Evolutionary conservation across 2,329 filamentous ascomycete species (phyloP).

Genomic region (Exophiala sp.): DNA sequence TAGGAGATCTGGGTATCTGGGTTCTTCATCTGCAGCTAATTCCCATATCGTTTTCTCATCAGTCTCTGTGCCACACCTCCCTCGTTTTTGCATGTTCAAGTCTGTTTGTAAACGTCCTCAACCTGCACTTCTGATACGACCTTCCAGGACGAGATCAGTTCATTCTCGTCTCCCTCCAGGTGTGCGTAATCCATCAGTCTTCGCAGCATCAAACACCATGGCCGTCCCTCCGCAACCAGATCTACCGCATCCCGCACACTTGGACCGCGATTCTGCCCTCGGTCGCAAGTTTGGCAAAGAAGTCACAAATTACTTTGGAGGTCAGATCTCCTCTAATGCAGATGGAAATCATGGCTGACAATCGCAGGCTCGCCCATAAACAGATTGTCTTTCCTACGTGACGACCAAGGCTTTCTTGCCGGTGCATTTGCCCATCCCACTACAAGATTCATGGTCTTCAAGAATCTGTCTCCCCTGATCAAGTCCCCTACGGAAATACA

Average conservation of each 20-base stretch:
- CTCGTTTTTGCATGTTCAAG: constrained; percentile 1
- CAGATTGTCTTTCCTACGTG: constrained; percentile 48
- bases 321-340: constrained; percentile 30
- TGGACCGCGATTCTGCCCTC: constrained; percentile 55
- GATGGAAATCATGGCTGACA: neutral
- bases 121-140: neutral
- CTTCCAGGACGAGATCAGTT: constrained; percentile 11
- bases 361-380: constrained; percentile 47
- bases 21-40: too few relatives aligned
- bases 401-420: constrained; percentile 47
- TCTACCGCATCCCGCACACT: constrained; percentile 57
- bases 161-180: constrained; percentile 15
- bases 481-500: constrained; percentile 60
- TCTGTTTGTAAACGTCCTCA: neutral
- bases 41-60: neutral
- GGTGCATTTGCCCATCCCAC: constrained; percentile 47
- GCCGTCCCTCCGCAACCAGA: constrained; percentile 24
- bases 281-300: constrained; percentile 49
- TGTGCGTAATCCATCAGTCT: constrained; percentile 13
- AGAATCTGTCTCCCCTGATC: constrained; percentile 72
- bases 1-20: too few relatives aligned
- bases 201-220: constrained; percentile 9
- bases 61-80: neutral
- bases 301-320: constrained; percentile 51
- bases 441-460: constrained; percentile 69